These are phyloP conservation scores for Sporopachydermia cereana DNA, from an alignment of 1,139 yeast species.

Conservation along the genomic window DNA sequence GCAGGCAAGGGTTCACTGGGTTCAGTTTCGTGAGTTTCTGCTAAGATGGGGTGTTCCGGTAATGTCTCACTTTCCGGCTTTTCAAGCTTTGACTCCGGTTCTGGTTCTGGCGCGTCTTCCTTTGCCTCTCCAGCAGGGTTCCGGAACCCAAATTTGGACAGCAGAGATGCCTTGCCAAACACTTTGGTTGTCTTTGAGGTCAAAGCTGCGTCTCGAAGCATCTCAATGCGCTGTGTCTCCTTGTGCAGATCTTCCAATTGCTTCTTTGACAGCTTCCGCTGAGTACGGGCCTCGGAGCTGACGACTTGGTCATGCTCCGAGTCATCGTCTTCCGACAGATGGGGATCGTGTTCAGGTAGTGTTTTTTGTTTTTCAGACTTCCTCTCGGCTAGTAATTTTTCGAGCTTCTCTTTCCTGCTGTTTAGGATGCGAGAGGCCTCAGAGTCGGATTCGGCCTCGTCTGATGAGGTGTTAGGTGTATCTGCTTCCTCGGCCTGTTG, in stretches of 20 bases:
- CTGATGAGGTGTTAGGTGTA: too few relatives aligned
- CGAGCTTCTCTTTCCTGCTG: not conserved
- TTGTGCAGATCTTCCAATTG: not conserved
- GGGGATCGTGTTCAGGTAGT: not conserved
- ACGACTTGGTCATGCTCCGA: not conserved
- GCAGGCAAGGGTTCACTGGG: not conserved
- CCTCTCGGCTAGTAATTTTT: not conserved
- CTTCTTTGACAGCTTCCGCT: not conserved
- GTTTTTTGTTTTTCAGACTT: not conserved
- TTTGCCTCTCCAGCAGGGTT: not conserved
- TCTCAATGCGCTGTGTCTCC: not conserved
- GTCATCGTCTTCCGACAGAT: not conserved
- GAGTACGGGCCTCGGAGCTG: not conserved
- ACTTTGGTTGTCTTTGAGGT: not conserved
- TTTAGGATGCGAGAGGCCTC: not conserved
- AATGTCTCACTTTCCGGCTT: not conserved
- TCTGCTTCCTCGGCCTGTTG: too few relatives aligned
- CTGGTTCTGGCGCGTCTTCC: not conserved
- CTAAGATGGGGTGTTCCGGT: conserved; percentile 9
- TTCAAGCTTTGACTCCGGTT: not conserved
- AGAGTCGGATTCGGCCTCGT: not conserved
- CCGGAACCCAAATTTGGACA: not conserved
- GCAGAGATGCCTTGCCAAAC: not conserved
- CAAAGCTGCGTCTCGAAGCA: not conserved
- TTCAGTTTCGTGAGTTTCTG: conserved; percentile 11